These are phyloP conservation scores for Macrocybe gigantea DNA, from an alignment of 768 basidiomycete genomes.

Conservation along the genomic window DNA sequence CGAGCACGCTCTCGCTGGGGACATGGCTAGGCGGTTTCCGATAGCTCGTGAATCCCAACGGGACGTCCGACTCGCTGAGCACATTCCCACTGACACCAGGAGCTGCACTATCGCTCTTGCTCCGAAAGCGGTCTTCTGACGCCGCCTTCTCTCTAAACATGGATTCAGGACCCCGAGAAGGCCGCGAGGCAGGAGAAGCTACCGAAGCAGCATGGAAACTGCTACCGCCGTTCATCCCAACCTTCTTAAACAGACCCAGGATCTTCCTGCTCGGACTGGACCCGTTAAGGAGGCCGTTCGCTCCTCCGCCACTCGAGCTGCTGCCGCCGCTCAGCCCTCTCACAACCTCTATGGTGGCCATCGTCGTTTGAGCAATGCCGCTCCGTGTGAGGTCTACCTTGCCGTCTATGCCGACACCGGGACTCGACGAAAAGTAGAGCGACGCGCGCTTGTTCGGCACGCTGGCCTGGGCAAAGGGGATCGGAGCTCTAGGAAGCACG, in stretches of 20 bases:
- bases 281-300: conserved; percentile 6
- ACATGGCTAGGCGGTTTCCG: conserved; percentile 71
- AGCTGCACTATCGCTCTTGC: conserved; percentile 10
- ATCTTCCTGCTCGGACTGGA: conserved; percentile 11
- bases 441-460: conserved; percentile 8
- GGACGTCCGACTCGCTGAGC: conserved; percentile 7
- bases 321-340: conserved; percentile 38
- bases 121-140: not conserved
- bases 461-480: conserved; percentile 19
- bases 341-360: conserved; percentile 82
- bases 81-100: not conserved
- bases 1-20: conserved; percentile 60
- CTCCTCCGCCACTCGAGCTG: conserved; percentile 6
- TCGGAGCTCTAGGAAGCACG: conserved; percentile 45
- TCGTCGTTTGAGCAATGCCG: conserved; percentile 80
- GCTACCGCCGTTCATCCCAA: not conserved
- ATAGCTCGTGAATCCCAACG: conserved; percentile 65
- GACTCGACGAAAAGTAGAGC: too few relatives aligned
- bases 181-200: not conserved
- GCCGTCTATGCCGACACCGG: conserved; percentile 29
- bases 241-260: conserved; percentile 13
- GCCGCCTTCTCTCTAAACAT: conserved; percentile 6
- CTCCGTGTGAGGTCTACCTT: conserved; percentile 68
- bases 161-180: conserved; percentile 4
- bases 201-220: conserved; percentile 4